Evolutionary conservation across 2,329 filamentous ascomycete genomes (phyloP).

Genomic region (Diaporthe nobilis): DNA sequence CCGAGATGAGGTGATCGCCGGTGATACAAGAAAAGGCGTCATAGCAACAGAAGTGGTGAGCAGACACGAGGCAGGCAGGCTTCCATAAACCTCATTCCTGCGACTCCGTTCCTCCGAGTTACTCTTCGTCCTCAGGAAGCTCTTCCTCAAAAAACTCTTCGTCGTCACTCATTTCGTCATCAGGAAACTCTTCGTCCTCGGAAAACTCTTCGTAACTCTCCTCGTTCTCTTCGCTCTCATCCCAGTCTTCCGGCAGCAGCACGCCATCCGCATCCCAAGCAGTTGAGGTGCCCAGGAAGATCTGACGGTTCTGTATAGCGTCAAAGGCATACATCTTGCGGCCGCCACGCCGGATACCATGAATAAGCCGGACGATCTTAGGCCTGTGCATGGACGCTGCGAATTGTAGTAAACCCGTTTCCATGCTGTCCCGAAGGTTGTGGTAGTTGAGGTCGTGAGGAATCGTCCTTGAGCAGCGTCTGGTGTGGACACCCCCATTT

Average conservation of each 20-base stretch:
- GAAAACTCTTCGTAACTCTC: not conserved
- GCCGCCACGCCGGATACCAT: rapidly evolving
- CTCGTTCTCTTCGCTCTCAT: too few relatives aligned
- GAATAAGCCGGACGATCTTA: not conserved
- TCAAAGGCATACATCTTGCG: not conserved
- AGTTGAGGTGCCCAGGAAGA: not conserved
- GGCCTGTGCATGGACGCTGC: not conserved
- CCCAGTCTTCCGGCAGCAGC: not conserved
- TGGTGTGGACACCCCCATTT: too few relatives aligned
- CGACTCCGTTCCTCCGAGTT: not conserved
- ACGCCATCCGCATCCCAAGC: not conserved
- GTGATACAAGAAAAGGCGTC: not conserved
- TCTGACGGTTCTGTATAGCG: not conserved
- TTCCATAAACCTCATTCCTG: not conserved
- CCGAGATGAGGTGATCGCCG: not conserved
- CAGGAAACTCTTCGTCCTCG: too few relatives aligned
- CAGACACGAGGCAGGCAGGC: not conserved
- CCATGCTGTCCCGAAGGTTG: not conserved
- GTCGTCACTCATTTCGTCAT: too few relatives aligned
- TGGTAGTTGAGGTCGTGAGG: too few relatives aligned
- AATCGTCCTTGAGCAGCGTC: too few relatives aligned
- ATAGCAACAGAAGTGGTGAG: not conserved
- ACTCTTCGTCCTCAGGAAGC: too few relatives aligned
- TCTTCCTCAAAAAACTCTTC: not conserved
- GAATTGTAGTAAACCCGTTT: not conserved